Conservation (phyloP, 73 alveolate species). For the Symbiodinium pilosum region DNA sequence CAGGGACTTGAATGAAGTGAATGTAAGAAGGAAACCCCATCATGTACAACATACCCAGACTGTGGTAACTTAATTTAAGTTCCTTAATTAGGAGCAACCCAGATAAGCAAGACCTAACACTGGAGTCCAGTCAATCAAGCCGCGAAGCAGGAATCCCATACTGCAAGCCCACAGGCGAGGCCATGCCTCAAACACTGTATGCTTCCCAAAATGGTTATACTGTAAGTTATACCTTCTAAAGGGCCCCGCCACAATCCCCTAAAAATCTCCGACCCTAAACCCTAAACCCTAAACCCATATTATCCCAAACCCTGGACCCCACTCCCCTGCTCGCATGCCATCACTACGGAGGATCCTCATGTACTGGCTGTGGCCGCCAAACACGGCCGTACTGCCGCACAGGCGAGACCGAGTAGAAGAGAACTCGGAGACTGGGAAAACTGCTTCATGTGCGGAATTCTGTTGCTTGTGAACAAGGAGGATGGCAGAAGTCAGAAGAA, state of each 20-base stretch:
- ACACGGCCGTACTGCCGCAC: conserved; percentile 44
- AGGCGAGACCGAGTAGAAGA: conserved; percentile 11
- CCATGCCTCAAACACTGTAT: neutral
- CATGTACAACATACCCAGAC: too few species aligned
- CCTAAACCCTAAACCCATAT: neutral
- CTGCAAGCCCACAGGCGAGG: neutral
- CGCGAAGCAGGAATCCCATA: too few species aligned
- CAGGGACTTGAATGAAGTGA: too few species aligned
- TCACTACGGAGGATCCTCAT: conserved; percentile 24
- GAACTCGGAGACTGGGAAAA: neutral
- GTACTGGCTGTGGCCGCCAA: conserved; percentile 36
- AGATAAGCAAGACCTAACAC: too few species aligned
- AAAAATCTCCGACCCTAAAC: neutral
- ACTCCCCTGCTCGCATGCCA: neutral
- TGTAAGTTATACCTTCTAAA: neutral
- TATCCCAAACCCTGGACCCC: neutral
- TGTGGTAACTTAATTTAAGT: too few species aligned
- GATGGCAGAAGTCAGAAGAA: neutral
- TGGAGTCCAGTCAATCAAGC: too few species aligned
- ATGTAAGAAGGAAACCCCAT: too few species aligned
- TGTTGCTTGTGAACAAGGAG: neutral
- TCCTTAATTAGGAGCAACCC: too few species aligned
- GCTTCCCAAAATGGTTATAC: neutral
- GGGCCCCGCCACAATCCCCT: neutral
- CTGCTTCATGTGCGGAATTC: neutral